A percentile compares a stretch with the other conserved stretches of the same genome.
phyloP scores from a whole-genome alignment of 306 rosid genomes.

The Vicia sativa region DNA sequence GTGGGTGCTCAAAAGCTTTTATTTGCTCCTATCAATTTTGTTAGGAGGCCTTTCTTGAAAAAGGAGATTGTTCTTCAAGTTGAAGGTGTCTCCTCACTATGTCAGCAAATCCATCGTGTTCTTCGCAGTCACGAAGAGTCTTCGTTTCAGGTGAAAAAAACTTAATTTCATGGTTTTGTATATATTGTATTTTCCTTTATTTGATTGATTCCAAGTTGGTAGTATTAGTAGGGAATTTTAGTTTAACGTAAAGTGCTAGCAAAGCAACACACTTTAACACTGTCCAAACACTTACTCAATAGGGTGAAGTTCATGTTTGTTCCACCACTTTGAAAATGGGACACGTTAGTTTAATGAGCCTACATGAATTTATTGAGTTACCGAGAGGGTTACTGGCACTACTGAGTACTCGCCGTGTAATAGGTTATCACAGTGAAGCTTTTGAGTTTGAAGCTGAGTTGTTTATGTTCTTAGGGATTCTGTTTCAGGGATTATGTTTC shows the following conservation, averaged over 20 bases:
- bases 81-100: conserved; percentile 76
- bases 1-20: conserved; percentile 63
- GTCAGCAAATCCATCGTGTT: conserved; percentile 63
- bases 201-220: conserved; percentile 3
- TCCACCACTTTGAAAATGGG: background rate
- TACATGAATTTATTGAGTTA: background rate
- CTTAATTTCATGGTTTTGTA: background rate
- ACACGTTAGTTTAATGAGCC: background rate
- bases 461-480: conserved; percentile 1
- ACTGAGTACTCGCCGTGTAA: too few species aligned
- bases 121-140: conserved; percentile 78
- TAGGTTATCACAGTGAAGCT: background rate
- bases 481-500: too few species aligned
- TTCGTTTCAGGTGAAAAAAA: conserved; percentile 69
- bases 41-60: conserved; percentile 73
- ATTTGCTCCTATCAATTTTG: conserved; percentile 72
- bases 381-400: background rate
- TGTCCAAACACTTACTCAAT: background rate
- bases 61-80: conserved; percentile 80
- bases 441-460: background rate
- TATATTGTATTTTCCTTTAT: conserved; percentile 4
- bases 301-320: conserved; percentile 5
- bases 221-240: too few species aligned
- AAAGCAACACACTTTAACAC: too few species aligned
- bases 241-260: too few species aligned